Percentiles rank a stretch among this genome's conserved stretches.
Evolutionary conservation across 2,329 filamentous ascomycete genomes (phyloP).

Genomic region (Colletotrichum tofieldiae): DNA sequence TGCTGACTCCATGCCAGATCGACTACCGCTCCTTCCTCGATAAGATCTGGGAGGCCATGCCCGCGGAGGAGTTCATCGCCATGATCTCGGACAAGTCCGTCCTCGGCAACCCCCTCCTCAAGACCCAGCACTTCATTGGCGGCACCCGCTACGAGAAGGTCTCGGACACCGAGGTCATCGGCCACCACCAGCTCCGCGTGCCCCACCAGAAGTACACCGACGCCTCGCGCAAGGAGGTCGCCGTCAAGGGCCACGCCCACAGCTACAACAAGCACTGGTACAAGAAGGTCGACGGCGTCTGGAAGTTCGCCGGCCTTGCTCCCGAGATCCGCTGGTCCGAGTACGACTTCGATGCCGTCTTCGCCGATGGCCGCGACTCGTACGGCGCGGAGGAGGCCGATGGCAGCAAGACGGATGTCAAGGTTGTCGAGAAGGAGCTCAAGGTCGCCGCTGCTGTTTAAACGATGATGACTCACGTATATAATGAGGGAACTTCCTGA

Average conservation of each 20-base stretch:
- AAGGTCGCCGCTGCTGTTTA: constrained; percentile 26
- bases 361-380: constrained; percentile 48
- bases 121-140: constrained; percentile 77
- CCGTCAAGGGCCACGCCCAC: constrained; percentile 74
- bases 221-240: constrained; percentile 61
- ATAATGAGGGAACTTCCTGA: not conserved
- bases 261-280: constrained; percentile 72
- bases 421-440: constrained; percentile 39
- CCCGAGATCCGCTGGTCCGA: constrained; percentile 72
- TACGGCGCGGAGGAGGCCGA: constrained; percentile 21
- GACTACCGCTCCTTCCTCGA: constrained; percentile 79
- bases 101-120: constrained; percentile 73
- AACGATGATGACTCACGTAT: not conserved
- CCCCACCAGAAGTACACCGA: constrained; percentile 75
- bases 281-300: constrained; percentile 70
- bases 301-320: constrained; percentile 73
- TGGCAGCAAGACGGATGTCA: constrained; percentile 18
- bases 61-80: constrained; percentile 72
- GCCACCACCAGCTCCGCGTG: constrained; percentile 74
- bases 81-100: constrained; percentile 72
- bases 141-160: constrained; percentile 71
- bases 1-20: constrained; percentile 60
- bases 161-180: constrained; percentile 71
- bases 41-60: constrained; percentile 74
- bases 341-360: constrained; percentile 72